Evolutionary conservation across 495 filamentous ascomycete species (phyloP).

Genomic region (Hypoxylon intermedium): DNA sequence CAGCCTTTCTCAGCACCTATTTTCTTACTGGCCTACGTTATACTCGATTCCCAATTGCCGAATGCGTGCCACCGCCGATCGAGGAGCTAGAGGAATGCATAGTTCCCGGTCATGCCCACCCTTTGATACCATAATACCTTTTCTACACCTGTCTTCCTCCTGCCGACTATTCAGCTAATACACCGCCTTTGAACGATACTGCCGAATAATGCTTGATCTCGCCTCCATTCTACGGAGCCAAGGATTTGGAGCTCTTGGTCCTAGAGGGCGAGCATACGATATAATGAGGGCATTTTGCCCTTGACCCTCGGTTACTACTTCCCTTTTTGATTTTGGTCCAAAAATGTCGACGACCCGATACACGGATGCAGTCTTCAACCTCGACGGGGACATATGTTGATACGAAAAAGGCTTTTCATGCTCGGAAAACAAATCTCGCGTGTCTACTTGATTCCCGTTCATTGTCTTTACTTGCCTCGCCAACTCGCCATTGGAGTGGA

Average conservation of each 20-base stretch:
- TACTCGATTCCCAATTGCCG: conserved; percentile 43
- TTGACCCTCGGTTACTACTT: conserved; percentile 23
- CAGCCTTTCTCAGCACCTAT: conserved; percentile 50
- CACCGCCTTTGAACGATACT: conserved; percentile 23
- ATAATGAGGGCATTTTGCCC: conserved; percentile 21
- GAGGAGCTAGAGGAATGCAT: conserved; percentile 38
- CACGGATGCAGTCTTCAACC: conserved; percentile 31
- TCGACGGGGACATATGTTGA: conserved; percentile 36
- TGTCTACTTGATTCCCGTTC: conserved; percentile 41
- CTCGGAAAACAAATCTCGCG: conserved; percentile 35
- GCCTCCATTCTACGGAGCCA: neutral
- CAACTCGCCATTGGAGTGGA: conserved; percentile 37
- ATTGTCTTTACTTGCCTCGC: conserved; percentile 35
- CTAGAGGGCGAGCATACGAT: conserved; percentile 14
- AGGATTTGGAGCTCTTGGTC: neutral
- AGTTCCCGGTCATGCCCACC: conserved; percentile 20
- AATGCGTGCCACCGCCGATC: conserved; percentile 33
- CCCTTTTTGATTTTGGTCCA: conserved; percentile 28
- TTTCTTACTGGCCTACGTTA: conserved; percentile 44
- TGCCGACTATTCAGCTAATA: conserved; percentile 31
- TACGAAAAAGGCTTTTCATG: conserved; percentile 38
- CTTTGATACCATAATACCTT: conserved; percentile 37
- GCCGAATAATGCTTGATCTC: conserved; percentile 2
- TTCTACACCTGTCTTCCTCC: conserved; percentile 27
- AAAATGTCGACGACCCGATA: conserved; percentile 33